Base-by-base conservation (phyloP, 345 rosid genomes). In the Nasturtium officinale region DNA sequence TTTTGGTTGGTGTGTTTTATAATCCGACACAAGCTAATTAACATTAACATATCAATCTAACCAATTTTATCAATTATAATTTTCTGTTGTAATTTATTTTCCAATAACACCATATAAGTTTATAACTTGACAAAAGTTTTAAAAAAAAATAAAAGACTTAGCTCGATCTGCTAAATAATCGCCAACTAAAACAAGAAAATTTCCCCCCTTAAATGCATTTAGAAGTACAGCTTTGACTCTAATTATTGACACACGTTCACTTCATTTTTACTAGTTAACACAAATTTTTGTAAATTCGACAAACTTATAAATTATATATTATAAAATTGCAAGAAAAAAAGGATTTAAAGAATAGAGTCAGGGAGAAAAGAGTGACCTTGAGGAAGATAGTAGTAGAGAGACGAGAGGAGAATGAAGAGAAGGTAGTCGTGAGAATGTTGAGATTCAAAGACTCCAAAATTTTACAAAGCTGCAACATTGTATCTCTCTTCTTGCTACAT, bases 361-460 rank as follows among this genome's bases (percentile, higher is more conserved):
- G 38, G 15, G 42, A 35, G 68, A n/a, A n/a, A n/a, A 48, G 2
- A 6, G 5, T 28, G 62, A 69, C 98, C 96, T 95, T 87, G 51
- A 95, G 50, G 74, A 95, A 87, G 69, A 90, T 85, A 0, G 99
- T 95, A 75, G 90, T 82, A 55, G 84, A 77, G 16, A 95, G 93
- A 63, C 79, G 75, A 6, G 89, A 91, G 1, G 97, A 83, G 72
- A 89, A 85, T 7, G 89, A 78, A 1, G 91, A 83, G 71, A 89
- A 87, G 59, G 83, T 91, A 2, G 96, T 87, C 0, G 97, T 87
- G 53, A 91, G 82, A 42, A 91, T 85, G 74, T 89, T 91, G 70
- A 91, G 85, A 79, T 88, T 85, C 75, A 91, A 71, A 61, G 96
- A 81, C 83, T 95, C 99, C 51, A 95, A 95, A 59, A 87, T 84